These are phyloP conservation scores for Aspergillus floridensis DNA, from an alignment of 2,329 filamentous ascomycete species.

Conservation along the genomic window DNA sequence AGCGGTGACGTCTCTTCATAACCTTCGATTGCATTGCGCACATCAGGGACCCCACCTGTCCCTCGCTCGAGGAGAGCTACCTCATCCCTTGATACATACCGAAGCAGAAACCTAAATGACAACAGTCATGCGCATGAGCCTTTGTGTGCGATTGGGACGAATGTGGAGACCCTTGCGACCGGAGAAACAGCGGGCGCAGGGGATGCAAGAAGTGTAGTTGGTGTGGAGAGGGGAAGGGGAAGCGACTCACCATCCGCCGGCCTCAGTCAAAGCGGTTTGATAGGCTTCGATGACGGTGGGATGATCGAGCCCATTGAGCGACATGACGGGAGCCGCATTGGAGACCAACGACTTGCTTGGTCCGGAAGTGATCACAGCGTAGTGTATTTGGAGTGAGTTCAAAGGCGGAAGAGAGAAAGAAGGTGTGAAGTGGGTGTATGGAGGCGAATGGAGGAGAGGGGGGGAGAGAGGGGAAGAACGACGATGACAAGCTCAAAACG, in stretches of 20 bases:
- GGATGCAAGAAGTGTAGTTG: not conserved
- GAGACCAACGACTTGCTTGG: slow-evolving; percentile 13
- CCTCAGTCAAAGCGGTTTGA: slow-evolving; percentile 73
- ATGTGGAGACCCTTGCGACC: slow-evolving; percentile 10
- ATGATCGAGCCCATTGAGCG: slow-evolving; percentile 90
- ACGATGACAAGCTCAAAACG: not conserved
- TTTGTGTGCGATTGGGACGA: not conserved
- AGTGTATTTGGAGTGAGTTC: not conserved
- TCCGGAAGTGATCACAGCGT: slow-evolving; percentile 4
- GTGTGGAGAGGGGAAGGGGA: not conserved
- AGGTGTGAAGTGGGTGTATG: not conserved
- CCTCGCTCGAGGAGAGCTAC: slow-evolving; percentile 75
- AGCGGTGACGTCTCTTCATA: slow-evolving; percentile 85
- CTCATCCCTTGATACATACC: slow-evolving; percentile 85
- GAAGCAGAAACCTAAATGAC: slow-evolving; percentile 78
- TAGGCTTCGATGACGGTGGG: slow-evolving; percentile 79
- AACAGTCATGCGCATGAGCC: slow-evolving; percentile 10
- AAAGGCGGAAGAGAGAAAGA: slow-evolving; percentile 13
- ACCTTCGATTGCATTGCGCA: slow-evolving; percentile 71
- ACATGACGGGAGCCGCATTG: slow-evolving; percentile 62
- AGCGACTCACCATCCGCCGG: slow-evolving; percentile 82
- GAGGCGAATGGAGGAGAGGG: not conserved
- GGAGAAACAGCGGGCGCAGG: slow-evolving; percentile 9
- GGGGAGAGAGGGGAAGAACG: not conserved
- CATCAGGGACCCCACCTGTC: slow-evolving; percentile 77